Base-by-base conservation (phyloP, 345 rosid species). In the Salix viminalis region DNA sequence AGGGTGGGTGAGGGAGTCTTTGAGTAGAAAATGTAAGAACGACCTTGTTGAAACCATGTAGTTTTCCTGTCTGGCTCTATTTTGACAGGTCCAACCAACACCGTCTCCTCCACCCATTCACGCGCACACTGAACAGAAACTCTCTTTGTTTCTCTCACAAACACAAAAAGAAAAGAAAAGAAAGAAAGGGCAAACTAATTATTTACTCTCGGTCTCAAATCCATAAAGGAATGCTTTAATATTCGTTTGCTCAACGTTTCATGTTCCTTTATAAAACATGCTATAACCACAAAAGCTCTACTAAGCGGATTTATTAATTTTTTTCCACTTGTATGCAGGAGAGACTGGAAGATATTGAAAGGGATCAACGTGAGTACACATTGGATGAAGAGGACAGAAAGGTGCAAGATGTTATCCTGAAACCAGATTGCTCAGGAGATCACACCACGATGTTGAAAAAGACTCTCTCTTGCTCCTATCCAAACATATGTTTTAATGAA, bases 321-420 rank as follows among this genome's bases (percentile, higher is more conserved):
- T 70, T 34, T 5, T 19, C 41, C 52, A 42, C 26, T 41, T 28
- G 10, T 79, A 7, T 87, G 37, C 85, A 94, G 98, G 98, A 93
- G 89, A 89, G 98, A 76, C 75, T 96, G 24, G 96, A 91, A 73
- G 85, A 83, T 82, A 96, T 96, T 76, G 99, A 92, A 87, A 90
- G 79, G 83, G 97, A 96, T 91, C 98, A 93, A 73, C 72, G 85
- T 0, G 99, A 96, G 84, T 96, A 93, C 73, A 96, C 96, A 30
- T 77, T 96, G 67, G 99, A 91, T 79, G 97, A 91, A 71, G 99
- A 93, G 84, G 98, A 96, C 56, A 90, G 90, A 77, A 90, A 86
- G 84, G 90, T 96, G 85, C 99, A 96, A 68, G 87, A 86, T 83
- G 86, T 91, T 75, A 91, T 96, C 39, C 30, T 96, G 87, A 89